Conservation (phyloP, 1,139 yeast genomes). For the Debaryomyces sp. region DNA sequence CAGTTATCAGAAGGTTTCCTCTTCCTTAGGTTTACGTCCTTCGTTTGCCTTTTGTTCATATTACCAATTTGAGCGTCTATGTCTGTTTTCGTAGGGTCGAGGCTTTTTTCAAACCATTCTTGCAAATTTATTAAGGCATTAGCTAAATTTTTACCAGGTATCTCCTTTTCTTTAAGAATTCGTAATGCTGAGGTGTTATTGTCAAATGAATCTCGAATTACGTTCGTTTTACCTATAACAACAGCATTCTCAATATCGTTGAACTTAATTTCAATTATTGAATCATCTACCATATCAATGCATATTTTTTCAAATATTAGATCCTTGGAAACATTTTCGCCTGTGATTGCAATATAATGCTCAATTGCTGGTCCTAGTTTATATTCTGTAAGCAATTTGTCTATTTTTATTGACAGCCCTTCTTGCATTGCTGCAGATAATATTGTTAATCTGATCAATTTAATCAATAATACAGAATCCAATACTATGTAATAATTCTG, state of each 20-base stretch:
- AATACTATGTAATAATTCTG: constrained; percentile 19
- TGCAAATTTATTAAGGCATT: constrained; percentile 19
- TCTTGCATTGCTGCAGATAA: constrained; percentile 29
- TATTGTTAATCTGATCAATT: constrained; percentile 33
- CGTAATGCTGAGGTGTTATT: neutral
- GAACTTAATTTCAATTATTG: constrained; percentile 28
- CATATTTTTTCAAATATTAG: constrained; percentile 22
- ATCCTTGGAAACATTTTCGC: constrained; percentile 2
- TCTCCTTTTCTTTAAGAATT: constrained; percentile 25
- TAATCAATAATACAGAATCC: constrained; percentile 17
- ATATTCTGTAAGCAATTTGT: constrained; percentile 19
- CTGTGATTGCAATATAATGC: constrained; percentile 8
- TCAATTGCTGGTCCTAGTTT: constrained; percentile 21
- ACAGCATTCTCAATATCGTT: constrained; percentile 24
- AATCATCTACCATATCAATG: constrained; percentile 28
- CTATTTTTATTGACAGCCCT: constrained; percentile 20
- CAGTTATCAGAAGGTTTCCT: constrained; percentile 16
- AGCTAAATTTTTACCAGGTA: constrained; percentile 21
- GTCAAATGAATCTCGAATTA: constrained; percentile 1
- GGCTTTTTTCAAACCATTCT: constrained; percentile 25
- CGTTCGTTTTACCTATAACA: neutral
- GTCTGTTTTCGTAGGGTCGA: constrained; percentile 17
- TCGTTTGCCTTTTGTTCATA: neutral
- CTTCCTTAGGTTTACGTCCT: constrained; percentile 9
- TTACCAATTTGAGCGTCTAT: constrained; percentile 6